phyloP scores from a whole-genome alignment of 1,284 basidiomycete genomes.

The Singerocomus inundabilis region DNA sequence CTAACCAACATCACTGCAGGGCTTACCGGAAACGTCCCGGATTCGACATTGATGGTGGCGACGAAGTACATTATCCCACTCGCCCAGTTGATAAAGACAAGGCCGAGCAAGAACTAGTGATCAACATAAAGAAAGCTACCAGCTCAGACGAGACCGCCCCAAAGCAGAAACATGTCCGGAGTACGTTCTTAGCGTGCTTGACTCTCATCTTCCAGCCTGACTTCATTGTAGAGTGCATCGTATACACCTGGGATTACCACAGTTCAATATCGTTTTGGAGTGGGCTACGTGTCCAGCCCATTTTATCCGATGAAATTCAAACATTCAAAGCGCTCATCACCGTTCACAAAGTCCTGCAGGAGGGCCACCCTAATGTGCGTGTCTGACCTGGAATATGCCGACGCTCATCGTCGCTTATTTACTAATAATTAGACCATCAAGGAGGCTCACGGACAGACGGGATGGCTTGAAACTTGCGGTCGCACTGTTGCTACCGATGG shows the following conservation, averaged over 20 bases:
- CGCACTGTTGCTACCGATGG: slow-evolving; percentile 83
- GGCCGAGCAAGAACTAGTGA: slow-evolving; percentile 86
- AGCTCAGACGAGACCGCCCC: slow-evolving; percentile 89
- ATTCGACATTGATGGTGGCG: slow-evolving; percentile 68
- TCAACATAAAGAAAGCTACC: slow-evolving; percentile 97
- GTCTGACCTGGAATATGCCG: not conserved
- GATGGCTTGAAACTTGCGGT: slow-evolving; percentile 95
- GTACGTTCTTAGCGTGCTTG: slow-evolving; percentile 50
- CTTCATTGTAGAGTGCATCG: slow-evolving; percentile 76
- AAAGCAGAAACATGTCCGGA: slow-evolving; percentile 97
- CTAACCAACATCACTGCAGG: slow-evolving; percentile 29
- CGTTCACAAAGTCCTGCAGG: slow-evolving; percentile 94
- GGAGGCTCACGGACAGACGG: slow-evolving; percentile 93
- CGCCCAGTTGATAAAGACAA: slow-evolving; percentile 96
- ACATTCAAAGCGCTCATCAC: slow-evolving; percentile 96
- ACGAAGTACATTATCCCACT: slow-evolving; percentile 86
- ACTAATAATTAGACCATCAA: slow-evolving; percentile 72
- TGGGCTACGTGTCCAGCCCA: slow-evolving; percentile 90
- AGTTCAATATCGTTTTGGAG: slow-evolving; percentile 98
- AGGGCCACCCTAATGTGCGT: slow-evolving; percentile 89
- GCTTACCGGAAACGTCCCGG: slow-evolving; percentile 40
- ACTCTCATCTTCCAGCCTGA: slow-evolving; percentile 14
- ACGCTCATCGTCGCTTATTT: slow-evolving; percentile 12
- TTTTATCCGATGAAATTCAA: slow-evolving; percentile 92
- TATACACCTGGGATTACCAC: slow-evolving; percentile 98